Base-by-base conservation (phyloP, 306 rosid species). In the Trifolium fragiferum region DNA sequence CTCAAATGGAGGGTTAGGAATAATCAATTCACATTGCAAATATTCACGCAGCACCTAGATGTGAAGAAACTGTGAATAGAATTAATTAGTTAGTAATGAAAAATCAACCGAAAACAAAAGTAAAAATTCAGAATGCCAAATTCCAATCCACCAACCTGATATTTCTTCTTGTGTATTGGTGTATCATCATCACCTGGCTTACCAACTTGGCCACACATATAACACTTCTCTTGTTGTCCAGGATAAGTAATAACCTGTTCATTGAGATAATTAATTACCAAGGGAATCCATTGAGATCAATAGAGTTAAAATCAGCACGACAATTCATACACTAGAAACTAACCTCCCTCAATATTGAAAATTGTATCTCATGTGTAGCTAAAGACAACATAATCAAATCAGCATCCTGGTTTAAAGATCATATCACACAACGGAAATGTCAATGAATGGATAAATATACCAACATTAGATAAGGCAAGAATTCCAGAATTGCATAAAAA, bases 321-420 rank as follows among this genome's bases (percentile, higher is more conserved):
- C 20, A 41, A 30, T 37, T 60, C 55, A 19, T 37, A 79, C 68
- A 82, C 68, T 54, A 41, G 69, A 76, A 83, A 73, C 95, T 75
- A 73, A 94, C 99, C 97, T 94, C 99, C 86, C 99, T 88, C 81
- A 94, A 82, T 81, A 94, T 89, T 58, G 95, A 94, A 74, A 94
- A 94, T 83, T 94, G 99, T 78, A 94, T 82, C 79, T 94, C 99
- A 12, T 94, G 99, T 41, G 99, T 94, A 47, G 99, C 96, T 81
- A 94, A 83, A 75, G 96, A 75, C 57, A 94, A 81, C 99, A 92
- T 94, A 81, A 94, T 94, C 73, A 94, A 87, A 87, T 94, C 97
- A 46, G 99, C 99, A 82, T 94, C 97, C 97, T 94, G 90, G 75
- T 69, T 76, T 53, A 75, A 72, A 78, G 68, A 53, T 47, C 70